Percentiles rank a stretch among this genome's conserved stretches.
Evolutionary conservation across 371 early-diverging fungal genomes (phyloP).

Genomic region (Spraguea lophii): DNA sequence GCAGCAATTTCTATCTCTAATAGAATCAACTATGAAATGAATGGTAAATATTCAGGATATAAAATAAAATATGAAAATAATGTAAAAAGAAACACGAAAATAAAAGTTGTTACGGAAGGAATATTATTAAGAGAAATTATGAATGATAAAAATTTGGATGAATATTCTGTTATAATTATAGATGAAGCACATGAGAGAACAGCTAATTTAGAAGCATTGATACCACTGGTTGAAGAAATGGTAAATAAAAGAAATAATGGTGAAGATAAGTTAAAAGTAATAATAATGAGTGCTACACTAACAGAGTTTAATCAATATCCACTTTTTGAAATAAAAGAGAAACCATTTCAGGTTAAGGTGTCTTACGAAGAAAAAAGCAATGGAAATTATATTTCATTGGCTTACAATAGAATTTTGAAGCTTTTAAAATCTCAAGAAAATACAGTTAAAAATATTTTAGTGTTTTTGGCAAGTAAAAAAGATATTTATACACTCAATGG

Average conservation of each 20-base stretch:
- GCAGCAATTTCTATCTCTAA: constrained; percentile 85
- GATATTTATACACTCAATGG: constrained; percentile 30
- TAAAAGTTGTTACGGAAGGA: constrained; percentile 97
- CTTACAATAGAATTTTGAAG: constrained; percentile 10
- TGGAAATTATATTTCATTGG: constrained; percentile 51
- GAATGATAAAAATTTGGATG: constrained; percentile 59
- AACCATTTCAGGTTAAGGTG: constrained; percentile 18
- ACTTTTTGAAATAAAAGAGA: constrained; percentile 2
- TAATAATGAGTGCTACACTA: constrained; percentile 95
- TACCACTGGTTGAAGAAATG: constrained; percentile 60
- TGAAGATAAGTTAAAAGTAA: constrained; percentile 46
- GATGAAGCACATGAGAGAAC: constrained; percentile 98
- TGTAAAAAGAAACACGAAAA: constrained; percentile 52
- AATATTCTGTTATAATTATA: constrained; percentile 76
- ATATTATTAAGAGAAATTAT: constrained; percentile 66
- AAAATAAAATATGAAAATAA: constrained; percentile 78
- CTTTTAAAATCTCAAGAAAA: constrained; percentile 31
- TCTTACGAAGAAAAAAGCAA: constrained; percentile 25
- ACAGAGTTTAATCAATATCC: constrained; percentile 15
- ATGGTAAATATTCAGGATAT: constrained; percentile 50
- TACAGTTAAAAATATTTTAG: constrained; percentile 22
- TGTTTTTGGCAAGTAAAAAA: constrained; percentile 49
- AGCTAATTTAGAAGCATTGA: constrained; percentile 79
- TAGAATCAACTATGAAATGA: constrained; percentile 72
- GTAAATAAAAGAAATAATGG: constrained; percentile 45